phyloP scores from a whole-genome alignment of 2,329 filamentous ascomycete genomes.

The Cladosporium sp. region DNA sequence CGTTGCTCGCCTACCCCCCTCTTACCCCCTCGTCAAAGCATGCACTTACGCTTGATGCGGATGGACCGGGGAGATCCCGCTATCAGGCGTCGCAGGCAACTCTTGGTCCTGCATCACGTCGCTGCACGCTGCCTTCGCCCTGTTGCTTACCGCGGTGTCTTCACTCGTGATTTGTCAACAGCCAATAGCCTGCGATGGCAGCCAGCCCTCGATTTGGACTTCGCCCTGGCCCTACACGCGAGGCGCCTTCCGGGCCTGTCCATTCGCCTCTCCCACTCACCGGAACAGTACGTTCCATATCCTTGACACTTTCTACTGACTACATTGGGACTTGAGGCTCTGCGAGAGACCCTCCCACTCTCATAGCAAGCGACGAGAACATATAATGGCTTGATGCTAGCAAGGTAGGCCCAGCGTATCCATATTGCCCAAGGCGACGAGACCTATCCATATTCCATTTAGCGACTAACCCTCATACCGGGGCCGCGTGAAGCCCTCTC shows the following conservation, averaged over 20 bases:
- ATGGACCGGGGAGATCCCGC: not conserved
- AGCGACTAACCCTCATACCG: not conserved
- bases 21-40: not conserved
- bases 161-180: not conserved
- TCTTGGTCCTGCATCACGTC: conserved; percentile 10
- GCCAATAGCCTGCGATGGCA: not conserved
- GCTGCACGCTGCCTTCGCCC: not conserved
- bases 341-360: not conserved
- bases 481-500: not conserved
- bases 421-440: not conserved
- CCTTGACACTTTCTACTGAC: not conserved
- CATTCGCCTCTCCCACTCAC: conserved; percentile 4
- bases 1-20: not conserved
- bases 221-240: not conserved
- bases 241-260: not conserved
- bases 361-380: conserved; percentile 8
- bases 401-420: conserved; percentile 11
- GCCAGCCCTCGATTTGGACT: not conserved
- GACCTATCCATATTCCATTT: not conserved
- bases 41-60: not conserved
- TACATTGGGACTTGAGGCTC: conserved; percentile 14
- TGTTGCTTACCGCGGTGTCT: not conserved
- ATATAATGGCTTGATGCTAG: conserved; percentile 18
- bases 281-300: not conserved
- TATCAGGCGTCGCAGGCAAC: not conserved